Evolutionary conservation across 1,284 basidiomycete genomes (phyloP), one percentile per base, ranked within the genome.

Genomic region (Melampsora larici-populina): DNA sequence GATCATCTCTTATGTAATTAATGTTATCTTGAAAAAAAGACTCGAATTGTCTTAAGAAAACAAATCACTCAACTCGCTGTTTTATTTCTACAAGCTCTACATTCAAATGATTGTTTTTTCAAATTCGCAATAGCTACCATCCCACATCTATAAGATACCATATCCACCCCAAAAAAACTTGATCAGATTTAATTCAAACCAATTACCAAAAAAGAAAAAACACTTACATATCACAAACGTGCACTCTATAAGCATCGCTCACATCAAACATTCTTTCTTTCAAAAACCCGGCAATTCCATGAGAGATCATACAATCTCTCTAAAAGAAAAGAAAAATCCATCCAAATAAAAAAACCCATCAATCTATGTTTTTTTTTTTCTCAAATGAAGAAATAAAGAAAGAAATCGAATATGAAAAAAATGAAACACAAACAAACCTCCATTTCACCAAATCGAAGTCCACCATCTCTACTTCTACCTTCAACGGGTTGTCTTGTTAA

Each of bases 391-490:
- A 33, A 15, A 43, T 43, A 40, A 40, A 36, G 46, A 63, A n/a
- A 51, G 40, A 75, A 48, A 31, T 11, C 46, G 13, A 24, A 55
- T 5, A n/a, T n/a, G 17, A 1, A 21, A 58, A 48, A 17, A 1
- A 31, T 55, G 26, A 33, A 17, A 26, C 5, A 2, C 81, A 84
- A 79, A 79, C 86, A 85, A 71, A 80, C 80, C 84, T 99, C 96
- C 97, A 99, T 99, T 88, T 99, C 97, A 87, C 96, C 97, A 88
- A 99, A 99, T 82, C 97, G 94, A 81, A 99, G 86, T 85, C 97
- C 97, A 88, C 97, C 97, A 83, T 98, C 97, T 85, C 97, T 90
- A 88, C 91, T 93, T 85, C 97, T 89, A 89, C 97, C 97, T 84
- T 99, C 97, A n/a, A 99, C 97, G 6, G 96, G 97, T 84, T 99